Evolutionary conservation across 2,329 filamentous ascomycete species (phyloP), one percentile per base, ranked within the genome.

Genomic region (Epichloe scottii): DNA sequence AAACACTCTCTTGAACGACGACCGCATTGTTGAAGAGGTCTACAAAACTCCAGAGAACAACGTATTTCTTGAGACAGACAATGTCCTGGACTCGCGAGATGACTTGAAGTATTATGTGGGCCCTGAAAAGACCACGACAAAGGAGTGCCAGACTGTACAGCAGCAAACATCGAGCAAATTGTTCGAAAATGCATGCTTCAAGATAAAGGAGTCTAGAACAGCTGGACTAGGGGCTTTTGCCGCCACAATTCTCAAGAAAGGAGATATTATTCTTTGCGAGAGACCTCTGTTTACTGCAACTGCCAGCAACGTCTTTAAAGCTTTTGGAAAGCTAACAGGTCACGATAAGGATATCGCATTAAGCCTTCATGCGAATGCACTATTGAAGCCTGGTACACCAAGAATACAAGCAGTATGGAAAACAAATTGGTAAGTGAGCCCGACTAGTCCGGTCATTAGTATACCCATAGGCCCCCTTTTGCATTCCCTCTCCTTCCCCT

Each of bases 181-280:
- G 1, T 71, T 66, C 39, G 48, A 60, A 21, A 76, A 76, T 52
- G 58, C 63, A 0, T 66, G 57, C 51, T 69, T 79, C 0, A 46
- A 53, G 0, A 60, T 73, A 1, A 68, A 69, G 0, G 75, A 76
- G 1, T 66, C 51, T 7, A 6, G 43, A 34, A 48, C 39, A 17
- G 51, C 51, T 42, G 51, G 51, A 12, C 39, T 69, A 43, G 76
- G 76, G 0, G 69, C 66, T 0, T 77, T 78, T 45, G 75, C 76
- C 0, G 55, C 57, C 1, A 59, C 57, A 5, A 60, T 68, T 6
- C 64, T 79, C 11, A 54, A 55, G 17, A 47, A 55, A 0, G 66
- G 66, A 37, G 66, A 73, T 37, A 56, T 63, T 1, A 68, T 79
- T 8, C 66, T 78, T 0, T 56, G 67, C 0, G 77, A 80, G 59